Conservation (phyloP, 352 stramenopile species). For the Phytopythium boreale region DNA sequence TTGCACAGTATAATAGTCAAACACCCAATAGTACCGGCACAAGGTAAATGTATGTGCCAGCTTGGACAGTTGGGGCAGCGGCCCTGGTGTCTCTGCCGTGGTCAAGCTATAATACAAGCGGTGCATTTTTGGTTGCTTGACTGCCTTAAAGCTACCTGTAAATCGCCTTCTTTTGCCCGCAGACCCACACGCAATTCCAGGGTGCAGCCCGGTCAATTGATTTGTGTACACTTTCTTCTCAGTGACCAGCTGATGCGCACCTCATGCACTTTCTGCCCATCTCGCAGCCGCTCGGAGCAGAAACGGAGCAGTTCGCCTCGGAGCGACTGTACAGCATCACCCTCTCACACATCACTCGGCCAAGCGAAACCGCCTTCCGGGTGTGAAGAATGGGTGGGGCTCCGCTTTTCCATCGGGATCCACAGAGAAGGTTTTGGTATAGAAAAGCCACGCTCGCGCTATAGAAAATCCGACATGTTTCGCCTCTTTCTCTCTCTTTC, state of each 20-base stretch:
- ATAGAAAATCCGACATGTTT: neutral
- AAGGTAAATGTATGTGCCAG: too few relatives aligned
- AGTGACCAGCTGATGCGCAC: slow-evolving; percentile 1
- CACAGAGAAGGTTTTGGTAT: neutral
- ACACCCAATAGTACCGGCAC: too few relatives aligned
- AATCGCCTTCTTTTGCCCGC: neutral
- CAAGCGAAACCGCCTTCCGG: neutral
- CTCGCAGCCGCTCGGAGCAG: slow-evolving; percentile 3
- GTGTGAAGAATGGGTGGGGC: neutral
- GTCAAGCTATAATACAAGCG: too few relatives aligned
- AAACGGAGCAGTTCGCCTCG: neutral
- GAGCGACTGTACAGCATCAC: slow-evolving; percentile 10
- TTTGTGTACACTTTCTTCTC: slow-evolving; percentile 4
- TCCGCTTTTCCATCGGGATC: slow-evolving; percentile 1
- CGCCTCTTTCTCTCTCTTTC: too few relatives aligned
- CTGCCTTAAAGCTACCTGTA: too few relatives aligned
- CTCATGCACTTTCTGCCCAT: neutral
- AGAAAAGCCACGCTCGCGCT: neutral
- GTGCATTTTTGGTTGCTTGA: neutral
- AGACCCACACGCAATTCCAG: neutral
- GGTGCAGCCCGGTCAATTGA: neutral
- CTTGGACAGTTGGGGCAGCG: too few relatives aligned
- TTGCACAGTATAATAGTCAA: too few relatives aligned
- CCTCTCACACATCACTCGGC: neutral
- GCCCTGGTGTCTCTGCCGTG: too few relatives aligned